Evolutionary conservation across 1,284 basidiomycete genomes (phyloP).

Genomic region (Blastosporella zonata): DNA sequence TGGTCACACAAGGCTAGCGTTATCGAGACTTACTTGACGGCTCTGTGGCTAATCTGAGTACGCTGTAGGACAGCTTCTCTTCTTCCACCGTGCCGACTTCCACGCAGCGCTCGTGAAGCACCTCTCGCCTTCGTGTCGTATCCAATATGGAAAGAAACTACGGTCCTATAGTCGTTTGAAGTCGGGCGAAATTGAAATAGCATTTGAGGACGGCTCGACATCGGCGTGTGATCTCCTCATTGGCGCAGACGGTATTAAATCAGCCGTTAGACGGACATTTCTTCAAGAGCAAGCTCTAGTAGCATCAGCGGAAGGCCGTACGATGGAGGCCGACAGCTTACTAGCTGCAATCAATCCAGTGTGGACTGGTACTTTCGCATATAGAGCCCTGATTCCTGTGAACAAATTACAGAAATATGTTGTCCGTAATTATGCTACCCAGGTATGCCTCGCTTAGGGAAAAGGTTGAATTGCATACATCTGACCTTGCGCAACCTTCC

Average conservation of each 20-base stretch:
- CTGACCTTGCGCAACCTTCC: neutral
- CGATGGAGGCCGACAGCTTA: slow-evolving; percentile 2
- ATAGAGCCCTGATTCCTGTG: slow-evolving; percentile 36
- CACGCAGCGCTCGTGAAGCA: slow-evolving; percentile 21
- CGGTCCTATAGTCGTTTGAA: slow-evolving; percentile 17
- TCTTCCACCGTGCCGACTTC: slow-evolving; percentile 26
- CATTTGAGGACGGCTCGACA: slow-evolving; percentile 22
- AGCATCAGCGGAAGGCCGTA: slow-evolving; percentile 4
- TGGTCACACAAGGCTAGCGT: slow-evolving; percentile 19
- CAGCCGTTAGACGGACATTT: slow-evolving; percentile 16
- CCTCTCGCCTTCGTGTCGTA: slow-evolving; percentile 16
- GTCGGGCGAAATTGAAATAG: slow-evolving; percentile 14
- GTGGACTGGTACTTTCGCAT: slow-evolving; percentile 43
- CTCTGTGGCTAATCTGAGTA: neutral
- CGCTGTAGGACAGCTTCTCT: slow-evolving; percentile 19
- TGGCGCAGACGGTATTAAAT: slow-evolving; percentile 28
- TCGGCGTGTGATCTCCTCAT: slow-evolving; percentile 27
- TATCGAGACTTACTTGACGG: neutral
- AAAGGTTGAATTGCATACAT: neutral
- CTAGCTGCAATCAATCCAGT: slow-evolving; percentile 28
- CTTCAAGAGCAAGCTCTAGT: slow-evolving; percentile 8
- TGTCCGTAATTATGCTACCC: slow-evolving; percentile 8
- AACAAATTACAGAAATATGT: slow-evolving; percentile 16
- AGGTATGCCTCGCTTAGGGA: slow-evolving; percentile 3
- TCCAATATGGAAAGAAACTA: slow-evolving; percentile 24